Percentiles rank a stretch among this genome's conserved stretches.
These are phyloP conservation scores for Hypsizygus marmoreus DNA, from an alignment of 768 basidiomycete species.

Conservation along the genomic window DNA sequence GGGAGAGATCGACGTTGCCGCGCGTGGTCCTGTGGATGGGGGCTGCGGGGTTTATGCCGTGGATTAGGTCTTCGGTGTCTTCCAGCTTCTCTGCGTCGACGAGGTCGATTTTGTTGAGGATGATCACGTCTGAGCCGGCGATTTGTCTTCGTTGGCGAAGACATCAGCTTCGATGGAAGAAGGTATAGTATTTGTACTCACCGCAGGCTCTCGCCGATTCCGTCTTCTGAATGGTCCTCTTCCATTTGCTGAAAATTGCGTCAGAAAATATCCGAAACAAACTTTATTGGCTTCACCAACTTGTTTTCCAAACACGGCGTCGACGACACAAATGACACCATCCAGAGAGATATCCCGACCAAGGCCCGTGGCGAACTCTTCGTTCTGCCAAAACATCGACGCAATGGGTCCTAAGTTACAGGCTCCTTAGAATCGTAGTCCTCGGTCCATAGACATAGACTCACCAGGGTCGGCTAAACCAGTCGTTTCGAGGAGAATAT, in stretches of 20 bases:
- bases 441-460: slow-evolving; percentile 1
- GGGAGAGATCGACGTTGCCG: slow-evolving; percentile 70
- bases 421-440: background rate
- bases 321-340: slow-evolving; percentile 91
- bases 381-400: slow-evolving; percentile 85
- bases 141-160: slow-evolving; percentile 78
- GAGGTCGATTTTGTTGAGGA: slow-evolving; percentile 92
- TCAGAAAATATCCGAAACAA: background rate
- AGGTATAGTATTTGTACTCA: slow-evolving; percentile 28
- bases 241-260: slow-evolving; percentile 71
- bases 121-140: slow-evolving; percentile 86
- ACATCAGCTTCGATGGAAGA: background rate
- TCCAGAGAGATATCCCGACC: slow-evolving; percentile 76
- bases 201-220: slow-evolving; percentile 79
- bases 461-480: slow-evolving; percentile 93
- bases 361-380: slow-evolving; percentile 71
- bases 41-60: slow-evolving; percentile 77
- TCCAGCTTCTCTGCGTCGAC: slow-evolving; percentile 46
- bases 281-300: slow-evolving; percentile 18
- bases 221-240: slow-evolving; percentile 66
- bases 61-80: slow-evolving; percentile 61
- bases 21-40: slow-evolving; percentile 72
- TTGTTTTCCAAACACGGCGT: slow-evolving; percentile 76
- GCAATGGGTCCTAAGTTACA: slow-evolving; percentile 71
- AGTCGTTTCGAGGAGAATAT: slow-evolving; percentile 94